Evolutionary conservation across 2,329 filamentous ascomycete genomes (phyloP).

Genomic region (Fusarium clavum): DNA sequence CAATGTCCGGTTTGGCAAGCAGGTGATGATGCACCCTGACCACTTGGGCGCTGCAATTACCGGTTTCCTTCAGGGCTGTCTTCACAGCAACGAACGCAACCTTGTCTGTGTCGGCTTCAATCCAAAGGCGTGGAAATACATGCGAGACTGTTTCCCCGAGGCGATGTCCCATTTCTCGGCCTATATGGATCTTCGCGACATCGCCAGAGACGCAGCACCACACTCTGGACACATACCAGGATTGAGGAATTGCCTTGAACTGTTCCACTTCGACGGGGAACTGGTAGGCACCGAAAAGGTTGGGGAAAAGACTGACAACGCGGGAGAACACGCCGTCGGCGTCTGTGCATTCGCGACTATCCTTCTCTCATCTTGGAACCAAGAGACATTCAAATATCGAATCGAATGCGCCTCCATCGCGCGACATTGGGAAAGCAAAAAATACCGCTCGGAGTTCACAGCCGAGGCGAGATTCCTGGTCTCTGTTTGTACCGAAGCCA

Average conservation of each 20-base stretch:
- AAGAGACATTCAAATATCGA: conserved; percentile 15
- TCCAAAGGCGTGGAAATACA: conserved; percentile 28
- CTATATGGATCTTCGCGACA: conserved; percentile 29
- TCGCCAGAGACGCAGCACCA: conserved; percentile 18
- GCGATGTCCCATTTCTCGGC: conserved; percentile 24
- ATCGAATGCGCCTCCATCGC: conserved; percentile 11
- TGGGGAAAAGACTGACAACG: conserved; percentile 23
- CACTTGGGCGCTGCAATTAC: neutral
- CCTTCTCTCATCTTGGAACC: conserved; percentile 1
- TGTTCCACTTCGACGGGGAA: neutral
- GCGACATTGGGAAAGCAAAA: conserved; percentile 2
- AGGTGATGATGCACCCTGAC: too few species aligned
- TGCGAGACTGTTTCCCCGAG: conserved; percentile 4
- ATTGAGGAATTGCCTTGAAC: neutral
- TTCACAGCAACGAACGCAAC: rapidly evolving
- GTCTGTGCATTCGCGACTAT: conserved; percentile 14
- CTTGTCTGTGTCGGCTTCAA: conserved; percentile 17
- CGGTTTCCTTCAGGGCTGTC: conserved; percentile 10
- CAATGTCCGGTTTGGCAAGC: too few species aligned
- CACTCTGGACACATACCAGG: neutral
- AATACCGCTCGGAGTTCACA: neutral
- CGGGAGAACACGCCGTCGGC: conserved; percentile 30
- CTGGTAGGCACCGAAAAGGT: neutral
- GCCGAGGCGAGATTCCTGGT: neutral
- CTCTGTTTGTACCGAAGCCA: neutral